These are phyloP conservation scores for Dianthus caryophyllus DNA, from an alignment of 148 eudicot species.

Conservation along the genomic window DNA sequence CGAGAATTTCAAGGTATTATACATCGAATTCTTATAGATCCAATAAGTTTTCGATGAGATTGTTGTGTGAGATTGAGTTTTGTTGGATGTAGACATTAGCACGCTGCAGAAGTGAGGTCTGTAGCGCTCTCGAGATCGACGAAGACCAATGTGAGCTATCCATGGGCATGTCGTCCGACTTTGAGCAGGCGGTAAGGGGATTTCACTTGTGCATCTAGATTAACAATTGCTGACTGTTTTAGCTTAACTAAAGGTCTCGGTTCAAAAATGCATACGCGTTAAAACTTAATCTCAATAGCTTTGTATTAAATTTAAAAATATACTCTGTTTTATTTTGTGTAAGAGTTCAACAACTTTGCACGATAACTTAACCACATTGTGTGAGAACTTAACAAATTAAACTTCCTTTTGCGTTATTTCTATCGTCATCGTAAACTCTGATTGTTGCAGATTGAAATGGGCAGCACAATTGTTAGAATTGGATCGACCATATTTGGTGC, in stretches of 20 bases:
- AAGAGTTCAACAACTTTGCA: too few relatives aligned
- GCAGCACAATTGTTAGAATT: slow-evolving; percentile 80
- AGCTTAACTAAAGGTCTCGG: neutral
- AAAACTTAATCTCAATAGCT: too few relatives aligned
- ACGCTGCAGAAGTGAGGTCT: slow-evolving; percentile 73
- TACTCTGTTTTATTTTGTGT: too few relatives aligned
- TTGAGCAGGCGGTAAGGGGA: slow-evolving; percentile 85
- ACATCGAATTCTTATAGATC: neutral
- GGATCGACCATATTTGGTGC: slow-evolving; percentile 96
- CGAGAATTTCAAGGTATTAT: slow-evolving; percentile 80
- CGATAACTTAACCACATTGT: too few relatives aligned
- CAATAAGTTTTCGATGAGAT: neutral
- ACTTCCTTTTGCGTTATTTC: too few relatives aligned
- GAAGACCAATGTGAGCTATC: slow-evolving; percentile 90
- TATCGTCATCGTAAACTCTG: too few relatives aligned
- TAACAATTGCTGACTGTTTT: neutral
- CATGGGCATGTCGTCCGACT: slow-evolving; percentile 99
- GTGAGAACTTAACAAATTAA: too few relatives aligned
- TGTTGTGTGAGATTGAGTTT: slow-evolving; percentile 16
- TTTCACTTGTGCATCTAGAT: neutral
- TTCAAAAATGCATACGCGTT: too few relatives aligned
- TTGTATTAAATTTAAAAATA: too few relatives aligned
- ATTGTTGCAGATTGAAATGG: slow-evolving; percentile 82
- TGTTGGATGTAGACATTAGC: slow-evolving; percentile 51
- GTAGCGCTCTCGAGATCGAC: slow-evolving; percentile 63